Percentiles rank a stretch among this genome's conserved stretches.
These are phyloP conservation scores for Tetracladium maxilliforme DNA, from an alignment of 2,329 filamentous ascomycete species.

Conservation along the genomic window DNA sequence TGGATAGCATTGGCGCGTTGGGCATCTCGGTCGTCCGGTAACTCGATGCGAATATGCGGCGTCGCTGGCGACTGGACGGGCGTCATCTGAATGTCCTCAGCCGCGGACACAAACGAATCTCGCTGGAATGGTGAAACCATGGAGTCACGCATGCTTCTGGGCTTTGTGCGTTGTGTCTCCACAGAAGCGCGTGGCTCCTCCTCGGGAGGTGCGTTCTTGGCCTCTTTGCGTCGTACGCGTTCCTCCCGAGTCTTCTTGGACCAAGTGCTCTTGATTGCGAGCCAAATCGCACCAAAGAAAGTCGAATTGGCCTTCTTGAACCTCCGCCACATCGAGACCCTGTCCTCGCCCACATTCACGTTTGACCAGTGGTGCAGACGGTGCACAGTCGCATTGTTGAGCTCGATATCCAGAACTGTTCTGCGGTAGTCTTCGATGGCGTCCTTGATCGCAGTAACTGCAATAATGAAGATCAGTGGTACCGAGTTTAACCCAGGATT, in stretches of 20 bases:
- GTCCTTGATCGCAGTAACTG: conserved; percentile 84
- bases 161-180: conserved; percentile 40
- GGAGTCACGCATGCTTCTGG: conserved; percentile 37
- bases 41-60: conserved; percentile 18
- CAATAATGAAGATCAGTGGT: conserved; percentile 83
- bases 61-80: conserved; percentile 74
- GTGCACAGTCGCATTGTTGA: conserved; percentile 94
- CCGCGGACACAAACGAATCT: conserved; percentile 35
- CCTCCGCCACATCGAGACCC: conserved; percentile 70
- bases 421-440: conserved; percentile 89
- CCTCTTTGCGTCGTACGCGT: too few relatives aligned
- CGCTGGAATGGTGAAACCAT: conserved; percentile 33
- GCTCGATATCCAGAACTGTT: conserved; percentile 78
- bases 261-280: conserved; percentile 29
- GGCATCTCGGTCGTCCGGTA: conserved; percentile 20
- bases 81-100: conserved; percentile 84
- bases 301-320: conserved; percentile 79
- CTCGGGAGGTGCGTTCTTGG: conserved; percentile 7
- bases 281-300: conserved; percentile 37
- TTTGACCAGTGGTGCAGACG: conserved; percentile 80
- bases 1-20: conserved; percentile 14
- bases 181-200: conserved; percentile 51
- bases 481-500: conserved; percentile 85
- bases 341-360: conserved; percentile 81
- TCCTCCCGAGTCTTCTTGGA: conserved; percentile 31